Conservation (phyloP, 2,329 filamentous ascomycete species). For the Ophiocordyceps camponoti-leonardi region DNA sequence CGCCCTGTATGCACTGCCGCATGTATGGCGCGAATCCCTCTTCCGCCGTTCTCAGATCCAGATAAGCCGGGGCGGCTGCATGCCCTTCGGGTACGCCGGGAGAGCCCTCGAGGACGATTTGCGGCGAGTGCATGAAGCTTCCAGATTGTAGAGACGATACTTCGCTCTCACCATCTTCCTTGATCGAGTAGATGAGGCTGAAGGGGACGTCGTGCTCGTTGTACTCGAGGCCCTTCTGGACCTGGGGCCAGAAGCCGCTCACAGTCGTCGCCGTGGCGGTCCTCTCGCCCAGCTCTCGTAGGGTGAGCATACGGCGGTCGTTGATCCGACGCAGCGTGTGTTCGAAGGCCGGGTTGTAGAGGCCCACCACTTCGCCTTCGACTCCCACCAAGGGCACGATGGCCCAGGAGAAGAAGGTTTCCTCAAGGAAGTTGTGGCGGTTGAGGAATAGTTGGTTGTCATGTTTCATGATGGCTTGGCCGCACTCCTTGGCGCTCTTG, state of each 20-base stretch:
- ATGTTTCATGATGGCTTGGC: slow-evolving; percentile 70
- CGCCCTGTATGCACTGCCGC: slow-evolving; percentile 52
- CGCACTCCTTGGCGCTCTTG: slow-evolving; percentile 46
- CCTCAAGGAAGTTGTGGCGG: slow-evolving; percentile 54
- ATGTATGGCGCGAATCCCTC: slow-evolving; percentile 65
- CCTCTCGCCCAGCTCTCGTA: slow-evolving; percentile 61
- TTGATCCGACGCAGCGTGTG: slow-evolving; percentile 65
- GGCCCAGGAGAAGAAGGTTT: slow-evolving; percentile 71
- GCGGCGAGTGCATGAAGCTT: slow-evolving; percentile 41
- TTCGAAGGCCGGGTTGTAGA: slow-evolving; percentile 71
- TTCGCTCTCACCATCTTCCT: slow-evolving; percentile 55
- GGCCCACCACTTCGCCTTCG: slow-evolving; percentile 55
- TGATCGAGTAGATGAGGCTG: slow-evolving; percentile 58
- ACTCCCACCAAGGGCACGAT: slow-evolving; percentile 61
- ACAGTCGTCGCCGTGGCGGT: slow-evolving; percentile 58
- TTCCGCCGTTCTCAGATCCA: slow-evolving; percentile 54
- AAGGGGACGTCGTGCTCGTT: slow-evolving; percentile 66
- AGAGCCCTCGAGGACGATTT: slow-evolving; percentile 53
- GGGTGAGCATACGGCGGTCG: slow-evolving; percentile 61
- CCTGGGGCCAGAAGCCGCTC: slow-evolving; percentile 55
- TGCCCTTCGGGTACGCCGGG: slow-evolving; percentile 53
- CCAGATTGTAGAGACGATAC: slow-evolving; percentile 54
- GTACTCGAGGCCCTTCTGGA: slow-evolving; percentile 50
- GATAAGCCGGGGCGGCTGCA: slow-evolving; percentile 34
- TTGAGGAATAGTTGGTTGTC: slow-evolving; percentile 62